Base-by-base conservation (phyloP, 208 protist genomes). In the Leishmania gerbilli region DNA sequence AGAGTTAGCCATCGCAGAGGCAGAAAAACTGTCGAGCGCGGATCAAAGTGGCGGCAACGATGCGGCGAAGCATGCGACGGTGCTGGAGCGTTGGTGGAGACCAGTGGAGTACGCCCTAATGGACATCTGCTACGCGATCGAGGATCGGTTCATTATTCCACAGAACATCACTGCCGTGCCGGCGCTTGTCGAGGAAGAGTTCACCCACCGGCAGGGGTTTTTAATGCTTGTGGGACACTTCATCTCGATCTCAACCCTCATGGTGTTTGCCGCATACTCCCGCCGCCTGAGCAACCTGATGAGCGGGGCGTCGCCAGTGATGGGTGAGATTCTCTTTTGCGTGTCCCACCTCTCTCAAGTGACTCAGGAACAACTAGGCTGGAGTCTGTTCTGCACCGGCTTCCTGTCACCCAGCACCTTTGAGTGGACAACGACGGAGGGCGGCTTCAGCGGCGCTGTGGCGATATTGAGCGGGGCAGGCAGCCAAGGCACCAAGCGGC, bases 301-400 rank as follows among this genome's bases (percentile, higher is more conserved):
- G 82, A 82, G 49, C 47, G 82, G 82, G 6, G 78, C 65, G 13
- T 86, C 82, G 58, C 82, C 82, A 21, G 72, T 86, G 78, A 82
- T 86, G 78, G 65, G 78, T 19, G 77, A 86, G 74, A 86, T 86
- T 67, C 34, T 86, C 34, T 79, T 80, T 27, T 86, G 77, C 34
- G 74, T 80, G 31, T 86, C 74, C 17, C 82, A 86, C 67, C 72
- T 86, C 24, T 31, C 82, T 31, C 77, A 82, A 67, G 82, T 82
- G 74, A 86, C 82, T 65, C 82, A 82, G 42, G 82, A 86, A 74
- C 82, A 86, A 74, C 82, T 86, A 51, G 82, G 82, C n/a, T 86
- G 82, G 82, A 79, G 74, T 51, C 31, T 82, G 11, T 86, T 82
- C 67, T 86, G 37, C 78, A 75, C 24, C 1, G 82, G 82, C 0